phyloP scores from a whole-genome alignment of 768 basidiomycete species.

The Phaeotremella fagi region DNA sequence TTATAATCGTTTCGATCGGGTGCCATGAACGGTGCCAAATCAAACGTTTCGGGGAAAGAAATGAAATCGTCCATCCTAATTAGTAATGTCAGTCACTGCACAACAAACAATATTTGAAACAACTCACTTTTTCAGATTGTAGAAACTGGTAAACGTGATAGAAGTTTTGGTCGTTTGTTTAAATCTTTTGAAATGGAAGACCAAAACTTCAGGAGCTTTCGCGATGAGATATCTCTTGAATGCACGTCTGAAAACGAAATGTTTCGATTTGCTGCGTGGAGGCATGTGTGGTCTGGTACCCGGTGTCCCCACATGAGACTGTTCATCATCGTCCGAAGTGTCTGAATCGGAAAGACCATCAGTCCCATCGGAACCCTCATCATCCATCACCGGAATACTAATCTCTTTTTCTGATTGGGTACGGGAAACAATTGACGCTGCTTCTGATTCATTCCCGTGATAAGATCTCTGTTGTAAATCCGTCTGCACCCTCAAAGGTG shows the following conservation, averaged over 20 bases:
- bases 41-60: slow-evolving; percentile 79
- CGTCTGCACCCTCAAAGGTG: not conserved
- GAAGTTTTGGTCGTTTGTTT: slow-evolving; percentile 66
- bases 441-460: not conserved
- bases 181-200: slow-evolving; percentile 91
- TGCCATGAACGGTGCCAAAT: slow-evolving; percentile 79
- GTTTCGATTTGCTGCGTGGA: slow-evolving; percentile 50
- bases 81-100: slow-evolving; percentile 27
- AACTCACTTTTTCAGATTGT: slow-evolving; percentile 47
- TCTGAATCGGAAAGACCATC: slow-evolving; percentile 38
- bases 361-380: slow-evolving; percentile 17
- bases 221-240: slow-evolving; percentile 94
- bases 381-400: no score
- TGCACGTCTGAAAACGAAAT: slow-evolving; percentile 72
- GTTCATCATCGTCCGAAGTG: slow-evolving; percentile 30
- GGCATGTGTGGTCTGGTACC: slow-evolving; percentile 25
- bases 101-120: not conserved
- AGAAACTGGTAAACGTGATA: slow-evolving; percentile 43
- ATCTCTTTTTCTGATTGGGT: not conserved
- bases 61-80: slow-evolving; percentile 85
- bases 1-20: slow-evolving; percentile 54
- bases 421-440: not conserved
- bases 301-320: slow-evolving; percentile 1
- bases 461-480: not conserved
- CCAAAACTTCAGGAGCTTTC: slow-evolving; percentile 69